A percentile compares a stretch with the other conserved stretches of the same genome.
phyloP scores from a whole-genome alignment of 1,284 basidiomycete species.

The Ganoderma leucocontextum region DNA sequence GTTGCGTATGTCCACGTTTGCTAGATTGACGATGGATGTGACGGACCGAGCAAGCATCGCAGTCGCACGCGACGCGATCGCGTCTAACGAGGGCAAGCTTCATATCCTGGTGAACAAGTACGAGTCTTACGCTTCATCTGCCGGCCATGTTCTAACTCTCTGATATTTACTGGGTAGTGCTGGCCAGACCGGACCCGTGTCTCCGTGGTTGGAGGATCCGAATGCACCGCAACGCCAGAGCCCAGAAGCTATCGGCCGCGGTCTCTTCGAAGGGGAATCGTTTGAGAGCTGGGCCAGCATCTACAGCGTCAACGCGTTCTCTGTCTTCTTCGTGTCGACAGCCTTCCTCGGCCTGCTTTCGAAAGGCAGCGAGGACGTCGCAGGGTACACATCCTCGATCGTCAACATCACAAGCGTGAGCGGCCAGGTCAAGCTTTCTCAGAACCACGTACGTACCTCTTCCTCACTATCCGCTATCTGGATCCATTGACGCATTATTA shows the following conservation, averaged over 20 bases:
- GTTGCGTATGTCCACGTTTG: conserved; percentile 1
- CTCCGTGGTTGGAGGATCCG: conserved; percentile 63
- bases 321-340: conserved; percentile 76
- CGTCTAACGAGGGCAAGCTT: conserved; percentile 70
- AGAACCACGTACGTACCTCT: conserved; percentile 68
- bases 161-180: conserved; percentile 54
- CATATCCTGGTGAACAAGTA: conserved; percentile 87
- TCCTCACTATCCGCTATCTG: not conserved
- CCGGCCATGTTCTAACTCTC: conserved; percentile 40
- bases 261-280: conserved; percentile 73
- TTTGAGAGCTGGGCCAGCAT: conserved; percentile 68
- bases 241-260: conserved; percentile 66
- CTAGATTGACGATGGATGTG: conserved; percentile 73
- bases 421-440: conserved; percentile 71
- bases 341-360: conserved; percentile 80
- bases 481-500: not conserved
- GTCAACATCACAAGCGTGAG: conserved; percentile 83
- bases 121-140: conserved; percentile 46
- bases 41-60: conserved; percentile 74
- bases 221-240: conserved; percentile 64
- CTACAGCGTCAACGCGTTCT: conserved; percentile 73
- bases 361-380: conserved; percentile 68
- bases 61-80: conserved; percentile 59
- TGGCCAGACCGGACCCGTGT: conserved; percentile 71
- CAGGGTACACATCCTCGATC: conserved; percentile 66